phyloP scores from a whole-genome alignment of 768 basidiomycete species.

The Strobilomyces confusus region DNA sequence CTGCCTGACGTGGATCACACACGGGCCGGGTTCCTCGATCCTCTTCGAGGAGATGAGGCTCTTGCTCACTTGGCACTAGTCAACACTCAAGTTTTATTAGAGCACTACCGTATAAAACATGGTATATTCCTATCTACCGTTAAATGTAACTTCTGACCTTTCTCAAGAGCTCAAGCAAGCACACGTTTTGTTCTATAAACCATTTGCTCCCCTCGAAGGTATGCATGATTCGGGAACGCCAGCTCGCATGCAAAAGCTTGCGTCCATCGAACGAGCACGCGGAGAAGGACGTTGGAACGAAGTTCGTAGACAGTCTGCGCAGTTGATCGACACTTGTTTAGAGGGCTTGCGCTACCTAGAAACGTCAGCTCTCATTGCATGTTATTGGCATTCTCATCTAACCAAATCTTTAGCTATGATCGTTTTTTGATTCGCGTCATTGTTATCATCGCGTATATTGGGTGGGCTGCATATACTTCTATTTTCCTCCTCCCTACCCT shows the following conservation, averaged over 20 bases:
- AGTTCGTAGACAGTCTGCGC: constrained; percentile 46
- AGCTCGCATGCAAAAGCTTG: constrained; percentile 35
- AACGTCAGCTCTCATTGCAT: constrained; percentile 36
- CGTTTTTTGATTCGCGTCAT: constrained; percentile 65
- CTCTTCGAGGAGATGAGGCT: constrained; percentile 42
- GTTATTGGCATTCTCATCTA: constrained; percentile 1
- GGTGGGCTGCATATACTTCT: constrained; percentile 71
- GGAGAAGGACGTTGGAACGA: constrained; percentile 38
- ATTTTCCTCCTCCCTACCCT: constrained; percentile 50
- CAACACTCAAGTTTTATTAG: constrained; percentile 68
- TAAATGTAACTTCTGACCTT: constrained; percentile 1
- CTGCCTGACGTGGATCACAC: constrained; percentile 69
- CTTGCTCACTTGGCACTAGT: constrained; percentile 54
- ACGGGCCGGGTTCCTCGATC: constrained; percentile 53
- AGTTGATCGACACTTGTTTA: constrained; percentile 52
- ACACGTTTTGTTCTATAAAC: constrained; percentile 59
- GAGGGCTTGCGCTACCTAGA: constrained; percentile 74
- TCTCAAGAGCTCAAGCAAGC: constrained; percentile 56
- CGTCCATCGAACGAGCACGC: constrained; percentile 46
- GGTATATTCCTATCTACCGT: constrained; percentile 38
- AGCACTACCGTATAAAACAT: constrained; percentile 76
- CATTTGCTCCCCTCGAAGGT: constrained; percentile 49
- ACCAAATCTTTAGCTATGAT: constrained; percentile 50
- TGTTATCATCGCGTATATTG: constrained; percentile 67
- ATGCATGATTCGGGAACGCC: constrained; percentile 23